Evolutionary conservation across 257 asterid genomes (phyloP).

Genomic region (Jaltomata sinuosa): DNA sequence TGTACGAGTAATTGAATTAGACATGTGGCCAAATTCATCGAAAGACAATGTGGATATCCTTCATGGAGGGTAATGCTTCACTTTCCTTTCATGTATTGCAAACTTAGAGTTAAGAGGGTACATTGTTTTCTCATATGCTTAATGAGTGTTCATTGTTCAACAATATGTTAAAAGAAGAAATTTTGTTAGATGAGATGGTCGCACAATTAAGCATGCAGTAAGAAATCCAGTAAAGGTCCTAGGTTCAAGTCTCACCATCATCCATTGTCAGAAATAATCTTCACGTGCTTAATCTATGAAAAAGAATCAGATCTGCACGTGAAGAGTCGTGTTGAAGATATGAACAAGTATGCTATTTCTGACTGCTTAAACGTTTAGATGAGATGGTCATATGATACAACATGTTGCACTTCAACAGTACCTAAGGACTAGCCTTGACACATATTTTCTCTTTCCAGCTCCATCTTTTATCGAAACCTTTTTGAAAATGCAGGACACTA

Average conservation of each 20-base stretch:
- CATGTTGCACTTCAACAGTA: background rate
- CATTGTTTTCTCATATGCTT: background rate
- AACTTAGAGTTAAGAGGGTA: background rate
- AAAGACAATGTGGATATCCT: constrained; percentile 57
- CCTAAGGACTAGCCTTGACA: background rate
- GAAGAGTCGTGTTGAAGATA: background rate
- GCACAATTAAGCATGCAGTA: background rate
- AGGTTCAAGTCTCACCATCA: background rate
- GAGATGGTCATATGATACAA: background rate
- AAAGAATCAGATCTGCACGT: too few relatives aligned
- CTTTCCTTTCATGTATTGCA: background rate
- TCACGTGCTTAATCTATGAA: background rate
- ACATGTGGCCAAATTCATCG: constrained; percentile 78
- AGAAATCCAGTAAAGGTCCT: background rate
- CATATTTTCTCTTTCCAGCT: background rate
- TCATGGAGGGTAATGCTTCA: constrained; percentile 66
- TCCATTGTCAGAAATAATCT: background rate
- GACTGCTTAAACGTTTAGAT: background rate
- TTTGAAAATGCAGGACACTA: constrained; percentile 44
- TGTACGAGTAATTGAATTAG: constrained; percentile 69
- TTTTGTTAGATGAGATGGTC: background rate
- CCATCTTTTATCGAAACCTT: background rate
- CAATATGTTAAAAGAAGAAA: background rate
- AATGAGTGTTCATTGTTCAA: background rate
- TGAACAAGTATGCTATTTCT: background rate